Evolutionary conservation across 2,329 filamentous ascomycete genomes (phyloP).

Genomic region (Ceratocystis colombiana): DNA sequence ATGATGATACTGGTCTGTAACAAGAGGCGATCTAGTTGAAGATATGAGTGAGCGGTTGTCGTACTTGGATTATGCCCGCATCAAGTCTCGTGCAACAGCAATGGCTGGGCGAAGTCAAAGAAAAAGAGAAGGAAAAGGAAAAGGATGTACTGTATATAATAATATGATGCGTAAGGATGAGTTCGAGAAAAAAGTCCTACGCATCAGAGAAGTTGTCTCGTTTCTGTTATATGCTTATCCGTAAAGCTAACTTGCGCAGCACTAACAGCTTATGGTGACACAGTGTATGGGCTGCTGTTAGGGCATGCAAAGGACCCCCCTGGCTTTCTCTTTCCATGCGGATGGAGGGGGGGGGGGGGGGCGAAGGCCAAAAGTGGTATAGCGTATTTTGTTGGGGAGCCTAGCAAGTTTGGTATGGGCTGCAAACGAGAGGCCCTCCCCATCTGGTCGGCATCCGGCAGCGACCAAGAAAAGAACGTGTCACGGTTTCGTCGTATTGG

Average conservation of each 20-base stretch:
- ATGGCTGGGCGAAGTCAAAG: not conserved
- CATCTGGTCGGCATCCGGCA: not conserved
- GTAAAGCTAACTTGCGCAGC: not conserved
- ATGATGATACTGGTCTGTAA: slow-evolving; percentile 23
- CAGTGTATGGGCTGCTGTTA: slow-evolving; percentile 2
- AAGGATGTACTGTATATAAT: not conserved
- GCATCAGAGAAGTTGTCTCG: not conserved
- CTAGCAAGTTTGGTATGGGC: not conserved
- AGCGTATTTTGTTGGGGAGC: not conserved
- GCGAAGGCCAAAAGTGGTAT: not conserved
- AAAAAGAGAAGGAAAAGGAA: not conserved
- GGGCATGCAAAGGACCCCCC: not conserved
- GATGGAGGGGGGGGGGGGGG: not conserved
- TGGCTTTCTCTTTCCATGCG: not conserved
- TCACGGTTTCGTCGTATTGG: not conserved
- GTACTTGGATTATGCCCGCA: not conserved
- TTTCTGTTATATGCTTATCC: slow-evolving; percentile 6
- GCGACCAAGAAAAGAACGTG: not conserved
- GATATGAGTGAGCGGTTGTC: not conserved
- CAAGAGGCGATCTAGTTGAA: not conserved
- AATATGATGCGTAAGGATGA: not conserved
- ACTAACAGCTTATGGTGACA: not conserved
- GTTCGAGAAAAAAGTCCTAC: not conserved
- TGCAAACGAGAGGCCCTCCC: not conserved
- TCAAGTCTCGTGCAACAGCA: not conserved